These are phyloP conservation scores for Lactuca sativa DNA, from an alignment of 129 eudicot species.

Conservation along the genomic window DNA sequence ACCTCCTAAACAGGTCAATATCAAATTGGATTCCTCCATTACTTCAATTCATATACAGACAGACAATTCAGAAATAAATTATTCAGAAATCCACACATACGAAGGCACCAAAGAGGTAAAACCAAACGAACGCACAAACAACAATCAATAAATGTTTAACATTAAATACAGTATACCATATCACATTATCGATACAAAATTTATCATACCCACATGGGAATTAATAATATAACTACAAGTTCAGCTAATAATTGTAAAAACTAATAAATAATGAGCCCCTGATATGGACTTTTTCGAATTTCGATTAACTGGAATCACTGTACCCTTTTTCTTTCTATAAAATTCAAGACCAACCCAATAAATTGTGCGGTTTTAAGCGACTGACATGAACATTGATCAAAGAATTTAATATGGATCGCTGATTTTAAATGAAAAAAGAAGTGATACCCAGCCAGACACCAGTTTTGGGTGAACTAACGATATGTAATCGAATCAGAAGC, in stretches of 20 bases:
- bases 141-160: constrained; percentile 12
- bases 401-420: constrained; percentile 10
- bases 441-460: neutral
- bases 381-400: neutral
- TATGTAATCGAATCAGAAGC: constrained; percentile 5
- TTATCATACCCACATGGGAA: constrained; percentile 29
- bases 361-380: constrained; percentile 25
- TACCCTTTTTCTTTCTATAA: neutral
- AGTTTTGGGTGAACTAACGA: constrained; percentile 25
- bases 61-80: constrained; percentile 20
- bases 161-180: neutral
- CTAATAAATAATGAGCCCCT: constrained; percentile 11
- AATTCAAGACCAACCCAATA: constrained; percentile 1
- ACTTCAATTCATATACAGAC: constrained; percentile 25
- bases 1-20: constrained; percentile 37
- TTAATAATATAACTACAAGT: constrained; percentile 16
- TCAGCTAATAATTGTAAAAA: constrained; percentile 16
- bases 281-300: neutral
- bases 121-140: constrained; percentile 6
- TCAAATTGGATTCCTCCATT: constrained; percentile 39
- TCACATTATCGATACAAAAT: constrained; percentile 12
- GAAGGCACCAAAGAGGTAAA: neutral
- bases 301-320: neutral
- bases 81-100: neutral
- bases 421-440: constrained; percentile 16